Evolutionary conservation across 192 early-diverging fungal genomes (phyloP).

Genomic region (Backusella parvicylindrica): DNA sequence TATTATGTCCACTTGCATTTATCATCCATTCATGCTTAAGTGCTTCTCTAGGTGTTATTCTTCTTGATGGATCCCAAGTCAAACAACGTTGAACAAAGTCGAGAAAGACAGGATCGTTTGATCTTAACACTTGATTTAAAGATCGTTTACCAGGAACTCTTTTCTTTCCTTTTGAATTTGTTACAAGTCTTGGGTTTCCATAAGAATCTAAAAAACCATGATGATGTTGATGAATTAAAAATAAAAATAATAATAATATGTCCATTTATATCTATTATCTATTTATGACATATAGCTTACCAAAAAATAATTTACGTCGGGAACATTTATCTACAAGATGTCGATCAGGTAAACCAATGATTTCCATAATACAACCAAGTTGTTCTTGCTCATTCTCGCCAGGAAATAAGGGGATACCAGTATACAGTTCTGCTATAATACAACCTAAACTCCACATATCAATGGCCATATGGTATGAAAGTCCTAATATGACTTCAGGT

Average conservation of each 20-base stretch:
- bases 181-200: constrained; percentile 51
- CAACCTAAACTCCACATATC: constrained; percentile 96
- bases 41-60: constrained; percentile 5
- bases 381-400: constrained; percentile 96
- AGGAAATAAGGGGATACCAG: constrained; percentile 88
- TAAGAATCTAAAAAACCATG: constrained; percentile 33
- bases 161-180: constrained; percentile 86
- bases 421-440: constrained; percentile 84
- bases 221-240: constrained; percentile 20
- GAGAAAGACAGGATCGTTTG: constrained; percentile 71
- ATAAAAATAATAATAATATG: constrained; percentile 30
- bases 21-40: constrained; percentile 1
- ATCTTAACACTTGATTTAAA: constrained; percentile 67
- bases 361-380: constrained; percentile 88
- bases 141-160: constrained; percentile 71
- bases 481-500: constrained; percentile 90
- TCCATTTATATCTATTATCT: not conserved
- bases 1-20: not conserved
- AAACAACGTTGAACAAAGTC: constrained; percentile 83
- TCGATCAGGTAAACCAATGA: constrained; percentile 73
- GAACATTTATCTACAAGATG: constrained; percentile 69
- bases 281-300: constrained; percentile 39
- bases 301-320: constrained; percentile 83
- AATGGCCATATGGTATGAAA: constrained; percentile 80
- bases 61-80: constrained; percentile 71